Evolutionary conservation across 2,329 filamentous ascomycete genomes (phyloP).

Genomic region (Orbilia oligospora): DNA sequence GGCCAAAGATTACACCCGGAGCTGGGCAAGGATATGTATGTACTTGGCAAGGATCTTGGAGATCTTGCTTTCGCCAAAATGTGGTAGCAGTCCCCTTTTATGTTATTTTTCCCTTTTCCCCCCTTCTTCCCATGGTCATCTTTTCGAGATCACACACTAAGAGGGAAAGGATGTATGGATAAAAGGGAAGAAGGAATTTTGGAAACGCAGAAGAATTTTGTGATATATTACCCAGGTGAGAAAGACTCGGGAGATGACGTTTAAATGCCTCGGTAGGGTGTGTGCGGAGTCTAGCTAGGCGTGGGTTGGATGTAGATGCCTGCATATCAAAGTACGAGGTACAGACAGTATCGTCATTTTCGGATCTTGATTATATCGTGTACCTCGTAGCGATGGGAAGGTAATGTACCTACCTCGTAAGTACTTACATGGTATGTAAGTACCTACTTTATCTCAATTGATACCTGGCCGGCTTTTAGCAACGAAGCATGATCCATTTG

Average conservation of each 20-base stretch:
- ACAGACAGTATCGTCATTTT: background rate
- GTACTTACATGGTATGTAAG: background rate
- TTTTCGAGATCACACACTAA: background rate
- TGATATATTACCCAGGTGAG: constrained; percentile 19
- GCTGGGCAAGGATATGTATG: constrained; percentile 21
- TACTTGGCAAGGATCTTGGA: constrained; percentile 24
- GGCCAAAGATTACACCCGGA: constrained; percentile 13
- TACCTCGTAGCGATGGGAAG: constrained; percentile 29
- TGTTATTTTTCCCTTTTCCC: too few relatives aligned
- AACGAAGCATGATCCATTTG: constrained; percentile 58
- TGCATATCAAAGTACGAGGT: constrained; percentile 29
- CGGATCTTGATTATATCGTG: constrained; percentile 48
- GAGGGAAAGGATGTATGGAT: constrained; percentile 1
- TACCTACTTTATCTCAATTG: constrained; percentile 22
- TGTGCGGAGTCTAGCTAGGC: background rate
- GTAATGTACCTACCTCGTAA: too few relatives aligned
- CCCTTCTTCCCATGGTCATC: background rate
- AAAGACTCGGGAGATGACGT: constrained; percentile 45
- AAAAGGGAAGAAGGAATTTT: constrained; percentile 12
- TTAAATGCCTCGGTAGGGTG: constrained; percentile 49
- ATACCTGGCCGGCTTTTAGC: constrained; percentile 36
- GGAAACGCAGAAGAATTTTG: constrained; percentile 5
- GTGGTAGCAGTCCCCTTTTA: constrained; percentile 12
- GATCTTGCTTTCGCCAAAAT: constrained; percentile 16
- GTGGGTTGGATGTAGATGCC: constrained; percentile 2